Evolutionary conservation across 2,329 filamentous ascomycete species (phyloP).

Genomic region (Ilyonectria robusta): DNA sequence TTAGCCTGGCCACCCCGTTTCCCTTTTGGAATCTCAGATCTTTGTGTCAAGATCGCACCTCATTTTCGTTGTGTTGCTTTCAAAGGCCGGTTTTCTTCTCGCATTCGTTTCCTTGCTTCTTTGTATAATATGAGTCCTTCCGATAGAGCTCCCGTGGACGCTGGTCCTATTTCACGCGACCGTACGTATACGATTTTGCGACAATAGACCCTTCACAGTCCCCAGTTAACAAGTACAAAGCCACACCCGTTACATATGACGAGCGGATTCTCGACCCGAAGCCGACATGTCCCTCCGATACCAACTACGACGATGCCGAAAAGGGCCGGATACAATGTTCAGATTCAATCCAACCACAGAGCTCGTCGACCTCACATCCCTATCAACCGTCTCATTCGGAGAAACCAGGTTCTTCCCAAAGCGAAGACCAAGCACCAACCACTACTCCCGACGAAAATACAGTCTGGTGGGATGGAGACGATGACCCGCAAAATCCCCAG

Average conservation of each 20-base stretch:
- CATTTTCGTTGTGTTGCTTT: constrained; percentile 19
- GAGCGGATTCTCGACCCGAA: neutral
- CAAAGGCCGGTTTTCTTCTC: constrained; percentile 9
- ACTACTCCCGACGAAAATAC: constrained; percentile 20
- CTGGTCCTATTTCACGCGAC: neutral
- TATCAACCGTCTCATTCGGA: neutral
- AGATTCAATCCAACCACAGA: neutral
- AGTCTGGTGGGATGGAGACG: constrained; percentile 72
- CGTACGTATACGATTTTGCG: neutral
- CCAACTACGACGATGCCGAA: constrained; percentile 7
- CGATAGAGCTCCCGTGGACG: neutral
- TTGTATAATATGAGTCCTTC: constrained; percentile 1
- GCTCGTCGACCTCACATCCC: neutral
- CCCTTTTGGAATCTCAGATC: constrained; percentile 24
- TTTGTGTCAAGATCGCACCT: constrained; percentile 14
- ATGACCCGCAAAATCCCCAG: constrained; percentile 73
- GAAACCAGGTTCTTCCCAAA: neutral
- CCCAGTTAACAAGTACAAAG: neutral
- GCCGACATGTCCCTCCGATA: neutral
- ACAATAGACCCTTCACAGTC: neutral
- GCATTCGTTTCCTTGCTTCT: neutral
- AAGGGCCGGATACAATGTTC: neutral
- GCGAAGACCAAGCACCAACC: neutral
- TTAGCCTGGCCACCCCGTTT: constrained; percentile 12
- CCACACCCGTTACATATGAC: constrained; percentile 3